A percentile compares a stretch with the other conserved stretches of the same genome.
phyloP scores from a whole-genome alignment of 352 stramenopile species.

The Globisporangium middletonii region DNA sequence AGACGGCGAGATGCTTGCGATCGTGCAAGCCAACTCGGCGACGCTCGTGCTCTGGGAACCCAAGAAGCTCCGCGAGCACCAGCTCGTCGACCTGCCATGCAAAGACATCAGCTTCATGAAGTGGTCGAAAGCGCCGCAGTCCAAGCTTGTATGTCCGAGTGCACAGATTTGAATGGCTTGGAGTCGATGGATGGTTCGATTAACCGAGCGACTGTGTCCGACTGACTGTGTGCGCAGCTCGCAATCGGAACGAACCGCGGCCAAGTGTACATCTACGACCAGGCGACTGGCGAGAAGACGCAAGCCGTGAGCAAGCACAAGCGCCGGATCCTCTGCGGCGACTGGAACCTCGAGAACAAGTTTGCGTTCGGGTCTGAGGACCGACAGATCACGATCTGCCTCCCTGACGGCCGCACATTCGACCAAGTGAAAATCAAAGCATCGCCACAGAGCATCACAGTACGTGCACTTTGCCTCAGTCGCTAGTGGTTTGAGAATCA shows the following conservation, averaged over 20 bases:
- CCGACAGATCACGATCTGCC: conserved; percentile 71
- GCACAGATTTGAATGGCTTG: neutral
- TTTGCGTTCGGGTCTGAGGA: conserved; percentile 80
- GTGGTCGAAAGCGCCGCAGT: conserved; percentile 67
- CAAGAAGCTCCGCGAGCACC: conserved; percentile 50
- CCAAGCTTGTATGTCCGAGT: conserved; percentile 30
- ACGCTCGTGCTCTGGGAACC: conserved; percentile 69
- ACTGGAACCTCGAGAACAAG: conserved; percentile 78
- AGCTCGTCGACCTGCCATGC: conserved; percentile 61
- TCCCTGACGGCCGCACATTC: conserved; percentile 51
- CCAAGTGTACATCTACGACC: conserved; percentile 78
- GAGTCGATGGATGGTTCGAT: too few relatives aligned
- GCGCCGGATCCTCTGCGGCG: conserved; percentile 65
- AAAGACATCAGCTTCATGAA: conserved; percentile 76
- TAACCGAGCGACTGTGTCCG: too few relatives aligned
- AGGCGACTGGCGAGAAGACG: conserved; percentile 38
- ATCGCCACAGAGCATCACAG: conserved; percentile 58
- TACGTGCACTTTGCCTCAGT: conserved; percentile 5
- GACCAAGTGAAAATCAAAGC: conserved; percentile 79
- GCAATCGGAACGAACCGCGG: conserved; percentile 68
- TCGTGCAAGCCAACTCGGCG: conserved; percentile 71
- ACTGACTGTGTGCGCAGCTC: conserved; percentile 19
- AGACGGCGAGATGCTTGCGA: conserved; percentile 59
- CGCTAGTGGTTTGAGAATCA: too few relatives aligned
- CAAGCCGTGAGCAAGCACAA: conserved; percentile 75